Evolutionary conservation across 768 basidiomycete species (phyloP).

Genomic region (Tylopilus balloui): DNA sequence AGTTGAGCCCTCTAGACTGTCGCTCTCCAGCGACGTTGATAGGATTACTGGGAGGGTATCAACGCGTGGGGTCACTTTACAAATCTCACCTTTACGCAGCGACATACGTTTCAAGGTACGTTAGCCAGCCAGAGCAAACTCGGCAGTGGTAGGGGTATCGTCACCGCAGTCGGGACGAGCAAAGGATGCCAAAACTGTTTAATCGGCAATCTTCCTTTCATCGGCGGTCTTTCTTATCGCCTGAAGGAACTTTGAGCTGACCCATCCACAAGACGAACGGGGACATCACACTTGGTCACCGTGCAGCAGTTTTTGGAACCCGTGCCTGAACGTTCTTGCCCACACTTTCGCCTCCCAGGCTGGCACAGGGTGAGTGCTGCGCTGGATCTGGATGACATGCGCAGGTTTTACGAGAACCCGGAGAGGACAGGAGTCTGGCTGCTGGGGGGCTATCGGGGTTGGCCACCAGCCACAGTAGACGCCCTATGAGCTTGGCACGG

Average conservation of each 20-base stretch:
- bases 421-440: conserved; percentile 52
- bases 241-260: conserved; percentile 50
- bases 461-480: conserved; percentile 42
- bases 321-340: conserved; percentile 42
- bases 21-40: conserved; percentile 52
- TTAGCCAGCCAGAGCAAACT: conserved; percentile 37
- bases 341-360: conserved; percentile 60
- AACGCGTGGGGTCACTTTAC: conserved; percentile 48
- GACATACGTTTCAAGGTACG: conserved; percentile 38
- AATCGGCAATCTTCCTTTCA: conserved; percentile 55
- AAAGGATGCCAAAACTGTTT: conserved; percentile 48
- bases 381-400: conserved; percentile 65
- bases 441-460: conserved; percentile 25
- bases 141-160: conserved; percentile 9
- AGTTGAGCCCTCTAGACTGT: conserved; percentile 38
- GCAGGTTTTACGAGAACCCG: conserved; percentile 69
- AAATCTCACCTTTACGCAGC: conserved; percentile 2
- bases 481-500: conserved; percentile 50
- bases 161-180: conserved; percentile 41
- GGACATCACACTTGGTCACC: conserved; percentile 54
- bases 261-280: conserved; percentile 54
- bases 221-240: conserved; percentile 56
- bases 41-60: conserved; percentile 44
- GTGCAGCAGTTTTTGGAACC: not conserved
- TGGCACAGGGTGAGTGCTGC: conserved; percentile 67